Evolutionary conservation across 192 early-diverging fungal genomes (phyloP).

Genomic region (Backusella circina): DNA sequence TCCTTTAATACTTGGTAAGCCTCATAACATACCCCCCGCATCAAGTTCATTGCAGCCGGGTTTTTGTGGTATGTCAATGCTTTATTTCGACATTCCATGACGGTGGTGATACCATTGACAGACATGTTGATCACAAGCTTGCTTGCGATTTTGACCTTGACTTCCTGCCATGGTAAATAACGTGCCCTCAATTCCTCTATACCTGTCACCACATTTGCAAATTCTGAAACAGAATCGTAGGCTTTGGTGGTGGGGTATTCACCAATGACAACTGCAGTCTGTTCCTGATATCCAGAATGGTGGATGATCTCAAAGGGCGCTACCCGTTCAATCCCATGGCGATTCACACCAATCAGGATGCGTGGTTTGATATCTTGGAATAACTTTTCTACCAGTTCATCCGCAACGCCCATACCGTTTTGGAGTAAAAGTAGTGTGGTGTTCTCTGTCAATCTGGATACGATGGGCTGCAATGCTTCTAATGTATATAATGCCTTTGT

Average conservation of each 20-base stretch:
- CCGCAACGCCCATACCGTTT: slow-evolving; percentile 60
- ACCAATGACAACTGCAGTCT: background rate
- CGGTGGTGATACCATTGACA: slow-evolving; percentile 61
- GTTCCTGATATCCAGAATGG: slow-evolving; percentile 24
- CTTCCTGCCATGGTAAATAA: slow-evolving; percentile 37
- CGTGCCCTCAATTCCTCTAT: slow-evolving; percentile 23
- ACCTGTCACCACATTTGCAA: background rate
- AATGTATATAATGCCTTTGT: slow-evolving; percentile 62
- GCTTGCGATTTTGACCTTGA: slow-evolving; percentile 42
- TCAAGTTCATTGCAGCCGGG: background rate
- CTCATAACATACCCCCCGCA: slow-evolving; percentile 26
- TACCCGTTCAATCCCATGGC: slow-evolving; percentile 21
- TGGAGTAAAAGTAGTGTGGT: slow-evolving; percentile 56
- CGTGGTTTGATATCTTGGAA: background rate
- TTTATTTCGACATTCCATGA: slow-evolving; percentile 55
- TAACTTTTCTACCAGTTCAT: slow-evolving; percentile 33
- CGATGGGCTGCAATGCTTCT: slow-evolving; percentile 41
- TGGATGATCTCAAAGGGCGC: slow-evolving; percentile 21
- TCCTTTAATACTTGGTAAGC: slow-evolving; percentile 17
- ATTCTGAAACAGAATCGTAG: too few species aligned
- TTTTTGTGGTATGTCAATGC: slow-evolving; percentile 31
- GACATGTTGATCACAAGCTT: slow-evolving; percentile 65
- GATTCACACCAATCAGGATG: slow-evolving; percentile 22
- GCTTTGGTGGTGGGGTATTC: background rate
- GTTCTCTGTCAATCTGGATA: slow-evolving; percentile 32